Evolutionary conservation across 208 protist species (phyloP).

Genomic region (Acanthamoeba comandoni): DNA sequence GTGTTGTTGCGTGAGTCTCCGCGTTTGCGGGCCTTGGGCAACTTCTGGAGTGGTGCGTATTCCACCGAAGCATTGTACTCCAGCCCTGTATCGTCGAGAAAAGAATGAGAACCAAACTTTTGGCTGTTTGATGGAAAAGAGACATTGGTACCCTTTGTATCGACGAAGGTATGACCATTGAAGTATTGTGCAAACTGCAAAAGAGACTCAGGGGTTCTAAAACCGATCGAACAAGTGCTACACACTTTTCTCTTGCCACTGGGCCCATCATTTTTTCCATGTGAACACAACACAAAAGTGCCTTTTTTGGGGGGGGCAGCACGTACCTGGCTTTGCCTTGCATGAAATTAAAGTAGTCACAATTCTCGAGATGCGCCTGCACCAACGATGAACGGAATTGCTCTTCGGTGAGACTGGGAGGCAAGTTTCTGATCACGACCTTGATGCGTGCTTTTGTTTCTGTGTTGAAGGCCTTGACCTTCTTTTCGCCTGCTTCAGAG

Average conservation of each 20-base stretch:
- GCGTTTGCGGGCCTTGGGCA: constrained; percentile 21
- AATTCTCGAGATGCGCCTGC: not conserved
- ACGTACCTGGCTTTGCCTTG: constrained; percentile 55
- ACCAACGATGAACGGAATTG: constrained; percentile 6
- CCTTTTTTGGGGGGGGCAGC: no score
- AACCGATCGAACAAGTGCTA: no score
- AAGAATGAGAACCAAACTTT: no score
- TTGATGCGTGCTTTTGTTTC: constrained; percentile 39
- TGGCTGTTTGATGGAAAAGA: no score
- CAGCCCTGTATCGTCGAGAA: not conserved
- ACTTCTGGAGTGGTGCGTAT: constrained; percentile 44
- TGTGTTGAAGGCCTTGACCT: no score
- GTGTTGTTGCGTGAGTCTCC: constrained; percentile 40
- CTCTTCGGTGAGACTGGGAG: constrained; percentile 39
- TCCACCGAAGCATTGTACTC: constrained; percentile 35
- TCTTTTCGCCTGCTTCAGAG: no score
- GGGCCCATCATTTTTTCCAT: no score
- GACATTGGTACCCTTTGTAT: constrained; percentile 1
- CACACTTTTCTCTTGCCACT: no score
- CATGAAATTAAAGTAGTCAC: constrained; percentile 60
- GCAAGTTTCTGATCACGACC: constrained; percentile 38
- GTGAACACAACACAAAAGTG: no score
- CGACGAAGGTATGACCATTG: constrained; percentile 48
- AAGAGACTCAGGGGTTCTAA: no score
- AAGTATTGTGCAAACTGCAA: constrained; percentile 59